Evolutionary conservation across 352 stramenopile species (phyloP).

Genomic region (Pythium dissimile): DNA sequence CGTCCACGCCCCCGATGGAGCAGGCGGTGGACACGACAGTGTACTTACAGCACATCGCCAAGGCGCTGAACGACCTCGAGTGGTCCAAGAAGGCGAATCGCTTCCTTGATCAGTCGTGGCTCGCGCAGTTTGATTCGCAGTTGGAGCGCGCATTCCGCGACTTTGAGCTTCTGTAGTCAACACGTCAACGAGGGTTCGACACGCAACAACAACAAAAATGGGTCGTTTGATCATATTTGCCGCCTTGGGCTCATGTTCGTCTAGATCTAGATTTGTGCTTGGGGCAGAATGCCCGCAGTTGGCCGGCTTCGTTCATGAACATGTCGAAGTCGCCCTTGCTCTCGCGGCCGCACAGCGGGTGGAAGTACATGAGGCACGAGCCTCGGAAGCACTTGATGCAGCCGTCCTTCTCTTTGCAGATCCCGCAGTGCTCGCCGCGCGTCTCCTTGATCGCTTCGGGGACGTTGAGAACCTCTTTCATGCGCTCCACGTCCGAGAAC

Average conservation of each 20-base stretch:
- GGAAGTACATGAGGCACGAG: conserved; percentile 67
- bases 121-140: conserved; percentile 79
- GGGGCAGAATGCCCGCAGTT: conserved; percentile 78
- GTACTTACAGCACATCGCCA: conserved; percentile 45
- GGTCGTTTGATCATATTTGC: conserved; percentile 4
- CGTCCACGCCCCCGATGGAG: not conserved
- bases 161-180: conserved; percentile 56
- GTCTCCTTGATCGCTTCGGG: conserved; percentile 63
- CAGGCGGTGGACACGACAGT: conserved; percentile 18
- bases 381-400: conserved; percentile 85
- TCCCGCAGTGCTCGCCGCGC: conserved; percentile 45
- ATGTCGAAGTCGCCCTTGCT: conserved; percentile 81
- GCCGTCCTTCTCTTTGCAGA: conserved; percentile 66
- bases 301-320: conserved; percentile 88
- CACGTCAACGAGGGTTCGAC: not conserved
- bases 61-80: conserved; percentile 55
- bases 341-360: conserved; percentile 82
- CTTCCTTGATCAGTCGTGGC: conserved; percentile 76
- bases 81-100: conserved; percentile 69
- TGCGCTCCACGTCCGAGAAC: conserved; percentile 81
- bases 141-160: conserved; percentile 67
- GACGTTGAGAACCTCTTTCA: conserved; percentile 79
- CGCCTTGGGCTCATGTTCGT: conserved; percentile 17
- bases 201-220: not conserved
- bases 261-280: conserved; percentile 62